Conservation (phyloP, 352 stramenopile species). For the Globisporangium solare region DNA sequence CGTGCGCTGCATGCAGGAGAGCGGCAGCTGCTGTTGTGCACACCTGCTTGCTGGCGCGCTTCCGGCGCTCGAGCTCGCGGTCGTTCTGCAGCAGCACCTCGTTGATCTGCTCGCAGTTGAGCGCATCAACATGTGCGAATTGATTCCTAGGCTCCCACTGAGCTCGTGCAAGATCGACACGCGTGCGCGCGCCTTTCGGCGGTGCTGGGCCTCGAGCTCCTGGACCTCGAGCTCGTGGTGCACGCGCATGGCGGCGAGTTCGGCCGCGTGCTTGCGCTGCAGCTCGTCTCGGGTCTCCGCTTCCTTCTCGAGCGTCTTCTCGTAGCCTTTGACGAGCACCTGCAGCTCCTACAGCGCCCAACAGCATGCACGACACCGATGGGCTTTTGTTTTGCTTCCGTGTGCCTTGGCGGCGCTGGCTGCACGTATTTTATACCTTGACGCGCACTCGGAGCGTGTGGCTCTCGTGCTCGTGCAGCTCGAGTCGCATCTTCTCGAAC, state of each 20-base stretch:
- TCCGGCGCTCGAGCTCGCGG: conserved; percentile 26
- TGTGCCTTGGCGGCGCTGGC: background rate
- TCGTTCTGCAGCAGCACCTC: conserved; percentile 44
- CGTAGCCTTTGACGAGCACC: conserved; percentile 28
- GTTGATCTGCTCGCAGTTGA: conserved; percentile 6
- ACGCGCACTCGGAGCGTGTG: conserved; percentile 31
- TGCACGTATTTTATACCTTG: no score
- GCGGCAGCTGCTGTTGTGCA: background rate
- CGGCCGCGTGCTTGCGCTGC: conserved; percentile 29
- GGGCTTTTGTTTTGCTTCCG: no score
- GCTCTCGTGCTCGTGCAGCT: conserved; percentile 32
- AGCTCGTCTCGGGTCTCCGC: conserved; percentile 25
- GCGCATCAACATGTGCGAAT: no score
- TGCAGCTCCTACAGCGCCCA: conserved; percentile 31
- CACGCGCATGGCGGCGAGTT: conserved; percentile 39
- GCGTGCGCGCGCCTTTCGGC: conserved; percentile 30
- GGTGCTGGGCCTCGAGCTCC: conserved; percentile 38
- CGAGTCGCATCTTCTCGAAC: conserved; percentile 51
- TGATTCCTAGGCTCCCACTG: no score
- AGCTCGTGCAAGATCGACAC: background rate
- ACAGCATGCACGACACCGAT: no score
- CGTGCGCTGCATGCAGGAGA: background rate
- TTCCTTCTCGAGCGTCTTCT: conserved; percentile 37
- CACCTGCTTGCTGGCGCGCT: conserved; percentile 26
- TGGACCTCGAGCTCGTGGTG: conserved; percentile 49